Evolutionary conservation across 352 stramenopile species (phyloP), one percentile per base, ranked within the genome.

Genomic region (Elongisporangium undulatum): DNA sequence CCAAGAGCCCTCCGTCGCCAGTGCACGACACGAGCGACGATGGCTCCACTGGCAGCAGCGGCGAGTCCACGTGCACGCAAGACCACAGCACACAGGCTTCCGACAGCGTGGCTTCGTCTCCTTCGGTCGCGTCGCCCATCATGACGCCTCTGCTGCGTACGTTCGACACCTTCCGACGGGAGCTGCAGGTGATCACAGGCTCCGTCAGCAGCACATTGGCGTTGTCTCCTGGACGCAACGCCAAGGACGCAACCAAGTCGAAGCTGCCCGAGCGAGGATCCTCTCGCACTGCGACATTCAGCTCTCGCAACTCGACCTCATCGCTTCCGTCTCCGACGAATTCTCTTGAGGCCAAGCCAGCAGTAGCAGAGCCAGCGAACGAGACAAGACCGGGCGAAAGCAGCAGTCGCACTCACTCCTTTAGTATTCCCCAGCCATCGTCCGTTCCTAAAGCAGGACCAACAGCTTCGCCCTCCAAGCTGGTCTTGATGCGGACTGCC

Each of bases 161-260:
- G 15, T 87, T 89, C 66, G 87, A 85, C 62, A 77, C 59, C 34
- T 86, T 87, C 55, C 75, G 77, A n/a, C 77, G 76, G 9, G 68
- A 82, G 12, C 67, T 75, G 20, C 71, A 69, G 49, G 73, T 74
- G 8, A 72, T 76, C 20, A 64, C 68, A 41, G 29, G 29, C 29
- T 41, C 29, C 5, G 29, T 41, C 29, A 41, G 29, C 29, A 41
- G 8, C 8, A 15, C 29, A 13, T 41, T 41, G 29, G 13, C 29
- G 29, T 41, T 9, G 29, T 9, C 29, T 41, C 29, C 29, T 41
- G 29, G 29, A 13, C 29, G 29, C 8, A 13, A 9, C 8, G 29
- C 29, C 9, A 41, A 41, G 29, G 29, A 41, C 29, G 29, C 5
- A 41, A 9, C 29, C 5, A 41, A 41, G 29, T 13, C 29, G 2